Evolutionary conservation across 805 yeast species (phyloP), one percentile per base, ranked within the genome.

Genomic region (Yamadazyma phyllophila): DNA sequence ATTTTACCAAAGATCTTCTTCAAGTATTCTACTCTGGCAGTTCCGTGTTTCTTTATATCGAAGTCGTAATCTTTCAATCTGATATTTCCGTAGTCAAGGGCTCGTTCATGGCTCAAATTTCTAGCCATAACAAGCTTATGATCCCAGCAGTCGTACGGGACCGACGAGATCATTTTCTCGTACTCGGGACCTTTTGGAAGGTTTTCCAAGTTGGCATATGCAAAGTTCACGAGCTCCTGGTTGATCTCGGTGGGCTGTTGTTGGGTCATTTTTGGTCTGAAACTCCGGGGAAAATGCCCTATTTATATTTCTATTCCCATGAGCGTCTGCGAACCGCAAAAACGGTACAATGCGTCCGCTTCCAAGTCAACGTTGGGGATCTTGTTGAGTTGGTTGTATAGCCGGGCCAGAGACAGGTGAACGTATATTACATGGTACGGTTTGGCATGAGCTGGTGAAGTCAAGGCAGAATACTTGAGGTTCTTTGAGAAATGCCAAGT

Each of bases 141-240:
- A 24, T 57, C 59, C 57, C 60, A 53, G 53, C 66, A 62, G 42
- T 74, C 59, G 60, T 79, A 82, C 2, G 71, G 68, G 54, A 70
- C 58, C 1, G 82, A 75, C 47, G 76, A 69, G 49, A 82, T 75
- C 85, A 81, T 80, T 50, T 66, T 69, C 52, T 78, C 79, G 58
- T 80, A 82, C 41, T 77, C 77, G 3, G 57, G 65, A 0, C 71
- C 60, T 37, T 56, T 47, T 24, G 74, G 72, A n/a, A 66, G 39
- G 48, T 66, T 63, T 11, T 57, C 51, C 45, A 66, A 59, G 48
- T 66, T 65, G 13, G 57, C 54, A 49, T 61, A 62, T 12, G 69
- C 72, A 48, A 56, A 67, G 13, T 59, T 60, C 13, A 69, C 69
- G 30, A 67, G 57, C 39, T 67, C 67, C 15, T 54, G 39, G 55